Evolutionary conservation across 257 asterid genomes (phyloP).

Genomic region (Nyctanthes arbortristis): DNA sequence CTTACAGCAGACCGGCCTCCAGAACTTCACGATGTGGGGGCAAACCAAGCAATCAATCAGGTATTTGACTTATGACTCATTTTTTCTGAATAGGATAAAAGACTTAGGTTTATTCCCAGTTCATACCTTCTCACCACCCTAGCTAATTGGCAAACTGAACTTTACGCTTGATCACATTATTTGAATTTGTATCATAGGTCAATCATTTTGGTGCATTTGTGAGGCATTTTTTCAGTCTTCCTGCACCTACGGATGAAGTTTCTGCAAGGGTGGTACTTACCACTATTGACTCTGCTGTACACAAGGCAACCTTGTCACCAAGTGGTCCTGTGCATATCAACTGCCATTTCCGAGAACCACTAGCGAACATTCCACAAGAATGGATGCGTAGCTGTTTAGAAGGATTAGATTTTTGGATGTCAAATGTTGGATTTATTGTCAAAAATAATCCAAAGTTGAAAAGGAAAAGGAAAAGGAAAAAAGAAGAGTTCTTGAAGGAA

Average conservation of each 20-base stretch:
- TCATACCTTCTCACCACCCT: neutral
- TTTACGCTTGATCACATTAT: neutral
- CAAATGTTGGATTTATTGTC: conserved; percentile 45
- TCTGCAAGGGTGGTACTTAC: conserved; percentile 89
- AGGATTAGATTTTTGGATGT: conserved; percentile 83
- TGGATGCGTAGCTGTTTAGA: conserved; percentile 66
- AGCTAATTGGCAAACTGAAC: neutral
- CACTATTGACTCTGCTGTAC: conserved; percentile 77
- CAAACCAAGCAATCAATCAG: conserved; percentile 98
- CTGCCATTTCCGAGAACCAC: conserved; percentile 93
- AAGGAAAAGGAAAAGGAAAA: too few species aligned
- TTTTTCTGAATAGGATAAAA: conserved; percentile 1
- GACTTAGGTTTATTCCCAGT: neutral
- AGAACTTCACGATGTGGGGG: conserved; percentile 89
- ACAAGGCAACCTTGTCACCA: conserved; percentile 74
- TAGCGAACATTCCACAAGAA: conserved; percentile 49
- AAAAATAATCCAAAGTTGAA: too few species aligned
- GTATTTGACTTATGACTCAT: conserved; percentile 30
- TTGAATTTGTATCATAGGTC: conserved; percentile 42
- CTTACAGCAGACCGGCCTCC: conserved; percentile 99
- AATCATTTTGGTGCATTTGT: conserved; percentile 82
- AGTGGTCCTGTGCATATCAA: conserved; percentile 89
- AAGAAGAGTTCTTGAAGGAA: too few species aligned
- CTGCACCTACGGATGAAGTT: conserved; percentile 75
- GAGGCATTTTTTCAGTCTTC: conserved; percentile 75